Base-by-base conservation (phyloP, 176 grass and related monocot species). In the Lolium rigidum region DNA sequence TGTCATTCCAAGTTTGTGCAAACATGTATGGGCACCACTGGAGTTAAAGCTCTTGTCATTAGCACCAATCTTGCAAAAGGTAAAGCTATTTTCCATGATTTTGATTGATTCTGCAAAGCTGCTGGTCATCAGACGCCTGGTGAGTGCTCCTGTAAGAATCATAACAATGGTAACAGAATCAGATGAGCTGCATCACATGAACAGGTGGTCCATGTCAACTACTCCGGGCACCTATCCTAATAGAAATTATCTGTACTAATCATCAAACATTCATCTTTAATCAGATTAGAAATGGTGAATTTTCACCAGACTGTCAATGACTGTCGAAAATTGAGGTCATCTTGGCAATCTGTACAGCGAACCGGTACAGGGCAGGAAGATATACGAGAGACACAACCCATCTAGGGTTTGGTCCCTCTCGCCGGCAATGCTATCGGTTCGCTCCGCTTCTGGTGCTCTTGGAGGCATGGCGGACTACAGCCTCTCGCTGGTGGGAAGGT, bases 161-260 rank as follows among this genome's bases (percentile, higher is more conserved):
- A 31, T 10, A 35, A 5, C 56, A 75, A 21, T 75, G 48, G 82
- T 65, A 17, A 81, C 57, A 2, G 13, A 75, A 82, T 17, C 10
- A 3, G 51, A 70, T 37, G 58, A 13, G 62, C 22, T 68, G 22
- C 63, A 4, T 70, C 51, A 51, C 37, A 83, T 14, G 38, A 78
- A 77, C 18, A 61, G 10, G 86, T 52, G 73, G 86, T 51, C 80
- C 81, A 71, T 60, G 49, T 31, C 52, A 21, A 21, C 43, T 20
- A 41, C 7, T 55, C 20, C 50, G 10, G 28, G 2, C 14, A 67
- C 73, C 50, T 62, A 21, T 67, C 13, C 60, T 68, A 60, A 65
- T 49, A 44, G 47, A 67, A 17, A 21, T 49, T 7, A 39, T 55
- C 28, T 43, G 22, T 14, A 17, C 7, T 56, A 37, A 69, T 80